Evolutionary conservation across 495 filamentous ascomycete genomes (phyloP).

Genomic region (Trichocladium antarcticum): DNA sequence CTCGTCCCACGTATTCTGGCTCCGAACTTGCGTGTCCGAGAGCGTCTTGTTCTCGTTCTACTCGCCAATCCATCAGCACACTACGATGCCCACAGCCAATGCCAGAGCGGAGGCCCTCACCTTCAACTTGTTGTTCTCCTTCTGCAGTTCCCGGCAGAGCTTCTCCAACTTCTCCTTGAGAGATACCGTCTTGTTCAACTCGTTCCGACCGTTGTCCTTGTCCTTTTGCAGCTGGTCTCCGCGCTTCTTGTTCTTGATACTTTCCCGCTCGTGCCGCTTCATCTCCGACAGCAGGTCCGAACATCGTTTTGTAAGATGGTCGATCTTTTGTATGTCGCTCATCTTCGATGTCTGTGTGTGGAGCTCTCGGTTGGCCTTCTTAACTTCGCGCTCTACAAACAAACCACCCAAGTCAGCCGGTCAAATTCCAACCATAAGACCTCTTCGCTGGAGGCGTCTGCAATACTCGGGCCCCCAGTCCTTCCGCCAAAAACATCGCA

Average conservation of each 20-base stretch:
- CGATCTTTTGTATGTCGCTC: slow-evolving; percentile 61
- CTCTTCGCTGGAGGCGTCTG: neutral
- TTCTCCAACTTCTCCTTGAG: slow-evolving; percentile 95
- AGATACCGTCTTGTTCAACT: slow-evolving; percentile 73
- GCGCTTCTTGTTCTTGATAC: slow-evolving; percentile 89
- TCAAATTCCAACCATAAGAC: neutral
- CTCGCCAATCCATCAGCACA: slow-evolving; percentile 25
- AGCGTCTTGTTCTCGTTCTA: slow-evolving; percentile 88
- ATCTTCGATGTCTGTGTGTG: slow-evolving; percentile 70
- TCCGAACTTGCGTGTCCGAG: slow-evolving; percentile 69
- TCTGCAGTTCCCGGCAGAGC: slow-evolving; percentile 78
- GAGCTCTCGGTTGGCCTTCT: slow-evolving; percentile 84
- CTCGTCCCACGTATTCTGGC: slow-evolving; percentile 73
- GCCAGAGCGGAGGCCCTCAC: slow-evolving; percentile 32
- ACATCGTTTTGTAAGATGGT: slow-evolving; percentile 80
- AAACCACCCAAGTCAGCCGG: slow-evolving; percentile 5
- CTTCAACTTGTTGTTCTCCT: slow-evolving; percentile 96
- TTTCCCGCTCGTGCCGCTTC: slow-evolving; percentile 88
- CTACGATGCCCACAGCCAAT: neutral
- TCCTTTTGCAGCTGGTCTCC: slow-evolving; percentile 94
- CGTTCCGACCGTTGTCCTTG: slow-evolving; percentile 75
- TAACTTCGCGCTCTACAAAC: slow-evolving; percentile 53
- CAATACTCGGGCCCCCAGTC: too few species aligned
- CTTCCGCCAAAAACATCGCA: too few species aligned
- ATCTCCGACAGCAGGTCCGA: slow-evolving; percentile 84